These are phyloP conservation scores for Sclerotinia borealis DNA, from an alignment of 2,329 filamentous ascomycete genomes.

Conservation along the genomic window DNA sequence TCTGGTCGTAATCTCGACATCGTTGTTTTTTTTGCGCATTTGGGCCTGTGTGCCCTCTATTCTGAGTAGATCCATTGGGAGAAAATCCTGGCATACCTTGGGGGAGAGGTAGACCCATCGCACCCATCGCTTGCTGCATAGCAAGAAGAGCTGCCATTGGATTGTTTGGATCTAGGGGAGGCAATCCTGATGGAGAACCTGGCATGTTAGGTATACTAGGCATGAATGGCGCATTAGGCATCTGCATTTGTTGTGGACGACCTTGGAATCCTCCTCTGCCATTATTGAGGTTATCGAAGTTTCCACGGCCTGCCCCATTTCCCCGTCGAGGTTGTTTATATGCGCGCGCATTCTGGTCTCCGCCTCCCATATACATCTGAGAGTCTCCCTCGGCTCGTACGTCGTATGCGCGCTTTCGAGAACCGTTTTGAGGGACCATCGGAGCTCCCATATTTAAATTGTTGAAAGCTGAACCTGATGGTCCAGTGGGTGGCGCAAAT, in stretches of 20 bases:
- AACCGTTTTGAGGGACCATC: slow-evolving; percentile 27
- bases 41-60: background rate
- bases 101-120: slow-evolving; percentile 45
- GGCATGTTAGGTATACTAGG: slow-evolving; percentile 19
- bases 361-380: slow-evolving; percentile 28
- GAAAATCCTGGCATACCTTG: slow-evolving; percentile 34
- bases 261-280: slow-evolving; percentile 31
- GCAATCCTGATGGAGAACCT: slow-evolving; percentile 33
- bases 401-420: slow-evolving; percentile 52
- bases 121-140: slow-evolving; percentile 42
- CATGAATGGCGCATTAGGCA: slow-evolving; percentile 19
- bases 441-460: slow-evolving; percentile 21
- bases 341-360: slow-evolving; percentile 37
- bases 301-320: slow-evolving; percentile 35
- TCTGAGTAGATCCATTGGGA: slow-evolving; percentile 14
- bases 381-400: slow-evolving; percentile 38
- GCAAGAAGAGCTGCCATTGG: slow-evolving; percentile 56
- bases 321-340: slow-evolving; percentile 57
- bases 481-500: slow-evolving; percentile 28
- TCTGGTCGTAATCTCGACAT: slow-evolving; percentile 66
- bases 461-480: slow-evolving; percentile 24
- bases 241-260: slow-evolving; percentile 20
- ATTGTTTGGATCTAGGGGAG: slow-evolving; percentile 51
- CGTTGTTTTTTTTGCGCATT: slow-evolving; percentile 32
- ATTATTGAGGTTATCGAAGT: slow-evolving; percentile 32